These are phyloP conservation scores for Themeda triandra DNA, from an alignment of 176 grass and related monocot genomes.

Conservation along the genomic window DNA sequence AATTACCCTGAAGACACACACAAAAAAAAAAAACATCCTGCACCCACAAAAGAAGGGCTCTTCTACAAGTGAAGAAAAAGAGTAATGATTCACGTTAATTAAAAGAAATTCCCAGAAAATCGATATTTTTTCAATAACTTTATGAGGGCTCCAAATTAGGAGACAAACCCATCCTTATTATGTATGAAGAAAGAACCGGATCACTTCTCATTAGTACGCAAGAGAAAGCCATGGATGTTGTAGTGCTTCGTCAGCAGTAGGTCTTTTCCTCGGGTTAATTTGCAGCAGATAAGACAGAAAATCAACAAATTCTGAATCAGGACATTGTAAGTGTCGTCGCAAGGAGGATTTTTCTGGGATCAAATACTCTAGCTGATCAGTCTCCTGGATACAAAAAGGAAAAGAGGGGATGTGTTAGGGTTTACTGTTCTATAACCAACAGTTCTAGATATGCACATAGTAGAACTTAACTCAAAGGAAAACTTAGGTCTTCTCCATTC, in stretches of 20 bases:
- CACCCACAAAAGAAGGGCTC: conserved; percentile 28
- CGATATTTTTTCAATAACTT: conserved; percentile 1
- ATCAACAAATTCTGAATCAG: conserved; percentile 75
- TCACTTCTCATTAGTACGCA: conserved; percentile 33
- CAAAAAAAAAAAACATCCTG: conserved; percentile 9
- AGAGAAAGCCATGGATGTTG: conserved; percentile 82
- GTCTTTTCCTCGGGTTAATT: conserved; percentile 87
- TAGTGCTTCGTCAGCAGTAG: conserved; percentile 79
- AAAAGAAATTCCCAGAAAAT: conserved; percentile 22
- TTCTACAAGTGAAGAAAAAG: conserved; percentile 5
- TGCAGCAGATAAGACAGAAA: conserved; percentile 83
- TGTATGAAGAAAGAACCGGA: neutral
- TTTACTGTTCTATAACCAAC: conserved; percentile 1
- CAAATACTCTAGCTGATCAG: conserved; percentile 69
- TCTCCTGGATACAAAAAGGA: conserved; percentile 53
- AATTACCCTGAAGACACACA: conserved; percentile 33
- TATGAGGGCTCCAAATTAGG: conserved; percentile 16
- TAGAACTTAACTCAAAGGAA: neutral
- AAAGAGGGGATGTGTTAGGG: neutral
- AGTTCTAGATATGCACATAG: neutral
- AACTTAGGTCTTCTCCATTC: neutral
- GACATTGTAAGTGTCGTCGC: conserved; percentile 49
- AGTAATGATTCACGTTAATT: conserved; percentile 18
- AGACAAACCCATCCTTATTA: conserved; percentile 23
- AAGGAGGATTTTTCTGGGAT: conserved; percentile 77